Evolutionary conservation across 2,329 filamentous ascomycete genomes (phyloP).

Genomic region (Gaeumannomyces sp.): DNA sequence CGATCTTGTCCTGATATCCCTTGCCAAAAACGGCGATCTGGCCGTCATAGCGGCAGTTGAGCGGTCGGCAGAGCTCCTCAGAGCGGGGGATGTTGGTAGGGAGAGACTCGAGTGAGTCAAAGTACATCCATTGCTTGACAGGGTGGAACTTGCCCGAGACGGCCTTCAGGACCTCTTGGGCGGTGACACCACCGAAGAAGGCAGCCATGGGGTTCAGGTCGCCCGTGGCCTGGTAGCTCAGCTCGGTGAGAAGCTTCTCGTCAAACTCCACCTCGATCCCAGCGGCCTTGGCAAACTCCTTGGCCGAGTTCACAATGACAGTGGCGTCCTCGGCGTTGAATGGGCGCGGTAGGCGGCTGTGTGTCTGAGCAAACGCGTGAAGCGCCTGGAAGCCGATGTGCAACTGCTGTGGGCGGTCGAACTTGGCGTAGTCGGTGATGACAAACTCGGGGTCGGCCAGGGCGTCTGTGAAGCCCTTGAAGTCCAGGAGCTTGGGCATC

Average conservation of each 20-base stretch:
- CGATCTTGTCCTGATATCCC: slow-evolving; percentile 89
- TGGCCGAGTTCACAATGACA: slow-evolving; percentile 69
- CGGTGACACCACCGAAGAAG: slow-evolving; percentile 87
- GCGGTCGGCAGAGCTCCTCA: slow-evolving; percentile 81
- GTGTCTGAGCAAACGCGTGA: slow-evolving; percentile 72
- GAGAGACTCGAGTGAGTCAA: slow-evolving; percentile 94
- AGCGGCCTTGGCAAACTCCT: slow-evolving; percentile 66
- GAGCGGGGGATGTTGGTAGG: slow-evolving; percentile 69
- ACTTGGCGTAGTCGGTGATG: slow-evolving; percentile 95
- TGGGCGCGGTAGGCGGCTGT: slow-evolving; percentile 71
- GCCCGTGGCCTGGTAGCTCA: slow-evolving; percentile 89
- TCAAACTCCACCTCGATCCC: slow-evolving; percentile 79
- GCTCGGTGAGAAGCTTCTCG: slow-evolving; percentile 85
- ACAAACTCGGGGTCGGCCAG: slow-evolving; percentile 84
- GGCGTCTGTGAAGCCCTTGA: slow-evolving; percentile 72
- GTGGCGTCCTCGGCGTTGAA: slow-evolving; percentile 80
- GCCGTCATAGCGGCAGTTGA: slow-evolving; percentile 84
- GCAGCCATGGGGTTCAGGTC: slow-evolving; percentile 90
- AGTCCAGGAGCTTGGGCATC: slow-evolving; percentile 92
- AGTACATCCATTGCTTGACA: slow-evolving; percentile 94
- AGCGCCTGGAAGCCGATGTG: slow-evolving; percentile 91
- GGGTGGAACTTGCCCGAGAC: slow-evolving; percentile 97
- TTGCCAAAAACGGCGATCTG: slow-evolving; percentile 94
- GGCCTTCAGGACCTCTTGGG: slow-evolving; percentile 93
- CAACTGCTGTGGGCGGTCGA: slow-evolving; percentile 86